These are phyloP conservation scores for Tolypocladium cylindrosporum DNA, from an alignment of 2,329 filamentous ascomycete species.

Conservation along the genomic window DNA sequence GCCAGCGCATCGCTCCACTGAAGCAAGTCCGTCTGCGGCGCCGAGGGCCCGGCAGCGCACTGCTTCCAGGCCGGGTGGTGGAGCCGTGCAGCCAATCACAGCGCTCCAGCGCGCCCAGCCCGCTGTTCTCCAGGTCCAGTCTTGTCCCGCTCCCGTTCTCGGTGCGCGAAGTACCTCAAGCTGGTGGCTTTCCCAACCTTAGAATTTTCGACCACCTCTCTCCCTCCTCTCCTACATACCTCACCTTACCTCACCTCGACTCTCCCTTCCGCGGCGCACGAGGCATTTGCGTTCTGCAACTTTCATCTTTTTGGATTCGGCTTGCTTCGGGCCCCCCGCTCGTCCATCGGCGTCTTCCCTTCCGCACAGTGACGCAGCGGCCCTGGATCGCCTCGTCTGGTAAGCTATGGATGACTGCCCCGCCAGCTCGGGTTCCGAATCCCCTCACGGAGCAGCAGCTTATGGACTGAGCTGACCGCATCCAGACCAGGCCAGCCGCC, in stretches of 20 bases:
- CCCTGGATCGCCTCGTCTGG: neutral
- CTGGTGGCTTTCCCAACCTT: neutral
- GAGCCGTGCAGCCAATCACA: neutral
- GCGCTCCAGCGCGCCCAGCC: neutral
- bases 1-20: neutral
- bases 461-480: neutral
- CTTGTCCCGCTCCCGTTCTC: neutral
- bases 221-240: neutral
- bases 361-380: neutral
- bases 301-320: neutral
- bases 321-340: neutral
- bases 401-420: neutral
- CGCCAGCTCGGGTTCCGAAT: neutral
- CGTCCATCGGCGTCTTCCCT: neutral
- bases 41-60: neutral
- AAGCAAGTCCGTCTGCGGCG: neutral
- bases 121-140: neutral
- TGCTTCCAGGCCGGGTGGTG: neutral
- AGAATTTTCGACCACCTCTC: neutral
- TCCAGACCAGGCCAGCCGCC: neutral
- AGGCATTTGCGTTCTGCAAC: neutral
- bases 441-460: neutral
- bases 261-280: neutral
- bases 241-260: neutral
- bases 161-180: neutral